Conservation (phyloP, 2,329 filamentous ascomycete genomes). For the Penicillium corylophilum region DNA sequence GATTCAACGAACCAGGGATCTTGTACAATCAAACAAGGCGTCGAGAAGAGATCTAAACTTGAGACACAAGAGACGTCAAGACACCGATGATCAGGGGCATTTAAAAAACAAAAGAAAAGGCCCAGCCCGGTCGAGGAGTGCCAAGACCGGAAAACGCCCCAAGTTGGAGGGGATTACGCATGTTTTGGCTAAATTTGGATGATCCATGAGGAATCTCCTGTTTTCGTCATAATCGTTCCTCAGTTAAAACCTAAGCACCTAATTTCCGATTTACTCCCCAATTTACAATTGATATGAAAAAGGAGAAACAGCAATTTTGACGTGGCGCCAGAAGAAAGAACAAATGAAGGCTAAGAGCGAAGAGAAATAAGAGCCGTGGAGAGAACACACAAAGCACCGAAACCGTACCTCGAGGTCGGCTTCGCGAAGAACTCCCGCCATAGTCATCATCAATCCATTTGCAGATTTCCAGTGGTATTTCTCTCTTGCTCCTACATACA, state of each 20-base stretch:
- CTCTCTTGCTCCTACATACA: constrained; percentile 26
- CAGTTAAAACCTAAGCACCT: too few species aligned
- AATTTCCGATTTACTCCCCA: neutral
- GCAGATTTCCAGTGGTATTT: constrained; percentile 35
- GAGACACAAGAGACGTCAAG: too few species aligned
- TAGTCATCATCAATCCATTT: constrained; percentile 39
- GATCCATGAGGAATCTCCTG: constrained; percentile 6
- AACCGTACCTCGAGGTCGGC: constrained; percentile 31
- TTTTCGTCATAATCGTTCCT: neutral
- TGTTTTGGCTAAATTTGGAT: constrained; percentile 4
- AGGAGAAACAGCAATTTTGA: constrained; percentile 30
- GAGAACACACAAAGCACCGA: constrained; percentile 36
- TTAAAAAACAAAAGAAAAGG: constrained; percentile 7
- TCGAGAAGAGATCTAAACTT: neutral
- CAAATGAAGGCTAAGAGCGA: constrained; percentile 42
- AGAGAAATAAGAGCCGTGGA: constrained; percentile 39
- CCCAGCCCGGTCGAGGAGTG: constrained; percentile 5
- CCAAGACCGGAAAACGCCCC: constrained; percentile 5
- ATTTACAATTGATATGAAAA: neutral
- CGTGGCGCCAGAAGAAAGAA: constrained; percentile 35
- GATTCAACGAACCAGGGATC: neutral
- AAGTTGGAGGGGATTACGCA: constrained; percentile 9
- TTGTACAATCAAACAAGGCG: constrained; percentile 7
- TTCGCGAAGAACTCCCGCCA: constrained; percentile 35
- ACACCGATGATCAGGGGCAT: neutral